Percentiles rank a stretch among this genome's conserved stretches.
Conservation (phyloP, 1,284 basidiomycete genomes). For the Malassezia sympodialis region DNA sequence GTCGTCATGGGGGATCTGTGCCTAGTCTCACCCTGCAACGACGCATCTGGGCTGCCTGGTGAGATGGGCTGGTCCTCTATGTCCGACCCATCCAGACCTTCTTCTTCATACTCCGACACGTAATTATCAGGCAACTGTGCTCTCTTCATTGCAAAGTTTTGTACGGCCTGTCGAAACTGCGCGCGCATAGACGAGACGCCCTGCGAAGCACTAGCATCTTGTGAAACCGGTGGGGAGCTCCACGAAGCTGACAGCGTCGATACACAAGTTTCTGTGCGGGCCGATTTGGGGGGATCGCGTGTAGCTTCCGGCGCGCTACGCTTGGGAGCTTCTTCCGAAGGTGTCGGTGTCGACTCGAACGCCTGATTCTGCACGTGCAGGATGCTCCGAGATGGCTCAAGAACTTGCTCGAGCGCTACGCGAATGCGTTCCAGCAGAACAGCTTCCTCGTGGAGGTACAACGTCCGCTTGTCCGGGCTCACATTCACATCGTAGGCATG, state of each 20-base stretch:
- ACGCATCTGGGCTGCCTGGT: background rate
- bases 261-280: background rate
- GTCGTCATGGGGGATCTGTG: background rate
- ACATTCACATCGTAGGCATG: conserved; percentile 89
- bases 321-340: background rate
- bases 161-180: conserved; percentile 12
- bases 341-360: background rate
- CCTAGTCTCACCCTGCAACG: background rate
- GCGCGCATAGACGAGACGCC: background rate
- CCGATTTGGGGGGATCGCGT: background rate
- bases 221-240: background rate
- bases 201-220: background rate
- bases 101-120: conserved; percentile 3
- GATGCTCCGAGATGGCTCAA: conserved; percentile 61
- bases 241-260: background rate
- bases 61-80: background rate
- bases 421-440: conserved; percentile 69
- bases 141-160: conserved; percentile 2
- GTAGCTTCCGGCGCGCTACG: background rate
- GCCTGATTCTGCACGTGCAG: conserved; percentile 49
- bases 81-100: background rate
- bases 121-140: background rate
- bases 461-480: conserved; percentile 88
- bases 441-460: conserved; percentile 79
- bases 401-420: conserved; percentile 59